Evolutionary conservation across 495 filamentous ascomycete genomes (phyloP), one percentile per base, ranked within the genome.

Genomic region (Aspergillus sclerotiicarbonarius): DNA sequence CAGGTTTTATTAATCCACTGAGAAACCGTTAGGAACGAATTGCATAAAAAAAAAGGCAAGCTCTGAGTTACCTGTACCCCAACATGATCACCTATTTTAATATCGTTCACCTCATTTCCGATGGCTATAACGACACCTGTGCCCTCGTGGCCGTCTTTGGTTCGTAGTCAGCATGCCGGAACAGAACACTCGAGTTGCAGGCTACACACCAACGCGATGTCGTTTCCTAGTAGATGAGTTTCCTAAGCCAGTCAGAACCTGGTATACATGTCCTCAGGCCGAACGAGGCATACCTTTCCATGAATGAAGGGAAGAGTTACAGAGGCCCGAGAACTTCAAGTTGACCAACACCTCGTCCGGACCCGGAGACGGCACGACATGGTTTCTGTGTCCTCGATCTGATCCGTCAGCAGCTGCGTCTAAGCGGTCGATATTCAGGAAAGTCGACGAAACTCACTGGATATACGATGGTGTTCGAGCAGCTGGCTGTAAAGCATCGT

Each of bases 1-100:
- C 89, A 91, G 45, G 80, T 80, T 58, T 85, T 86, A 69, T 91
- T 90, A 54, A 91, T 77, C 89, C 89, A 92, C 77, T 91, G 8
- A 19, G 1, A 13, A 8, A 8, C 5, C 6, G 9, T 43, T 33
- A 41, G 19, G 8, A 16, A 19, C 1, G 32, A n/a, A n/a, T n/a
- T n/a, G 21, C 18, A 16, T 15, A 33, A 4, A 44, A 29, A 39
- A 31, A 12, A 30, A 2, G 32, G 4, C 20, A 5, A 39, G 25
- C 6, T 9, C 12, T 8, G 35, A 25, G 4, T 15, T 54, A 60
- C 57, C 57, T 60, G 51, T 0, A 60, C 48, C 7, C 51, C 57
- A 48, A 60, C 57, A 16, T 48, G 43, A 44, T 60, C 57, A n/a
- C 57, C 57, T 12, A 45, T 15, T 7, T 37, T 21, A n/a, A 54